Evolutionary conservation across 805 yeast genomes (phyloP).

Genomic region (Zygosaccharomyces pseudorouxii): DNA sequence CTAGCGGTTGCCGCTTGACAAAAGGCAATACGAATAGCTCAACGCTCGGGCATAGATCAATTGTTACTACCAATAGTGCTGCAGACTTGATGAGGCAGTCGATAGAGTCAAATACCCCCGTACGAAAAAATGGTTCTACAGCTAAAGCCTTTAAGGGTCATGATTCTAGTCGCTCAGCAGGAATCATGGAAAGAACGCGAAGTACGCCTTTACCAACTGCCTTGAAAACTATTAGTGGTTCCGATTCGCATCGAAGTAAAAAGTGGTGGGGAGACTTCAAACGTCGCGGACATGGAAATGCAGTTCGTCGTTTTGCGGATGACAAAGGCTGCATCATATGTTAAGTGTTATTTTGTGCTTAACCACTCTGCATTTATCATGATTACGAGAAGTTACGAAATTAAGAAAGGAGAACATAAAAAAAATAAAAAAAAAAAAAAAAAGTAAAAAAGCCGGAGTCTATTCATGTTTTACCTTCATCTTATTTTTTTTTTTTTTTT

Average conservation of each 20-base stretch:
- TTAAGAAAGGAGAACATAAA: neutral
- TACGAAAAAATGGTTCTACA: neutral
- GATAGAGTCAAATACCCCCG: neutral
- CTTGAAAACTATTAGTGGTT: constrained; percentile 17
- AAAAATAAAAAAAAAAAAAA: too few relatives aligned
- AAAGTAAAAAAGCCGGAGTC: too few relatives aligned
- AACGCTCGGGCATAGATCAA: constrained; percentile 27
- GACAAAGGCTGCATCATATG: constrained; percentile 11
- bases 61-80: constrained; percentile 29
- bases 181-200: constrained; percentile 28
- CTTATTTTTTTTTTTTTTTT: too few relatives aligned
- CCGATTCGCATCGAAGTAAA: constrained; percentile 15
- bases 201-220: constrained; percentile 27
- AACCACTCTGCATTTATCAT: neutral
- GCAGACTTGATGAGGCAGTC: constrained; percentile 26
- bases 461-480: too few relatives aligned
- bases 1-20: neutral
- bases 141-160: neutral
- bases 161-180: neutral
- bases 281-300: constrained; percentile 7
- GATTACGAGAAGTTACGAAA: neutral
- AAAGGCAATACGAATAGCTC: constrained; percentile 1
- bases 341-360: neutral
- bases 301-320: neutral
- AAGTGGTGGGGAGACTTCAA: constrained; percentile 25